Conservation (phyloP, 2,329 filamentous ascomycete genomes). For the Fusarium albidum region DNA sequence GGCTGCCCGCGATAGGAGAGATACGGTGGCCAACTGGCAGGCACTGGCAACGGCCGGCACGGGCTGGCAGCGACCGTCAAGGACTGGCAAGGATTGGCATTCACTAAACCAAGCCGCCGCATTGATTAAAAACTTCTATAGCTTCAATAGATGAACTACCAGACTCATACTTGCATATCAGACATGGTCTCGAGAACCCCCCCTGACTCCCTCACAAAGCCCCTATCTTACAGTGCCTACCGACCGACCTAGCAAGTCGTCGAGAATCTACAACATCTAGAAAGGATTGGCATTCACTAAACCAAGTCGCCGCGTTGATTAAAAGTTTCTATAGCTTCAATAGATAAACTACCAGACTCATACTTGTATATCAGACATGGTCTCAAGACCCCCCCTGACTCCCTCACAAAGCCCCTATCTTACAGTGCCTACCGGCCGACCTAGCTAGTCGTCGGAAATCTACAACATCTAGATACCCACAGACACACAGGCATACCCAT, state of each 20-base stretch:
- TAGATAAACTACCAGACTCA: background rate
- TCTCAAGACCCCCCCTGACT: slow-evolving; percentile 15
- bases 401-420: slow-evolving; percentile 18
- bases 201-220: slow-evolving; percentile 22
- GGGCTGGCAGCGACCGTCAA: background rate
- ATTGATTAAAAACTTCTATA: background rate
- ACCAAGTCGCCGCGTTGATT: too few species aligned
- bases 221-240: slow-evolving; percentile 5
- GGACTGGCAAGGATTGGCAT: too few species aligned
- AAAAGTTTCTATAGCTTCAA: background rate
- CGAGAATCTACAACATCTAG: slow-evolving; percentile 7
- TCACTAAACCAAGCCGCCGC: too few species aligned
- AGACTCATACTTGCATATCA: slow-evolving; percentile 16
- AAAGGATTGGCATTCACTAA: background rate
- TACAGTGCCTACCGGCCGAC: background rate
- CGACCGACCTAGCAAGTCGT: slow-evolving; percentile 4
- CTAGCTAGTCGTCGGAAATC: slow-evolving; percentile 2
- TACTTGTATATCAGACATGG: slow-evolving; percentile 19
- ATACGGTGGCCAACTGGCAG: background rate
- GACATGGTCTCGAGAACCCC: slow-evolving; percentile 14
- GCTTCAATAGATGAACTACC: background rate
- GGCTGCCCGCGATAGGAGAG: background rate
- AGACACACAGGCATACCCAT: slow-evolving; percentile 14
- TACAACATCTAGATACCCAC: slow-evolving; percentile 16
- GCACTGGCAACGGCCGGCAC: slow-evolving; percentile 5